Base-by-base conservation (phyloP, 257 asterid genomes). In the Gentiana macrophylla region DNA sequence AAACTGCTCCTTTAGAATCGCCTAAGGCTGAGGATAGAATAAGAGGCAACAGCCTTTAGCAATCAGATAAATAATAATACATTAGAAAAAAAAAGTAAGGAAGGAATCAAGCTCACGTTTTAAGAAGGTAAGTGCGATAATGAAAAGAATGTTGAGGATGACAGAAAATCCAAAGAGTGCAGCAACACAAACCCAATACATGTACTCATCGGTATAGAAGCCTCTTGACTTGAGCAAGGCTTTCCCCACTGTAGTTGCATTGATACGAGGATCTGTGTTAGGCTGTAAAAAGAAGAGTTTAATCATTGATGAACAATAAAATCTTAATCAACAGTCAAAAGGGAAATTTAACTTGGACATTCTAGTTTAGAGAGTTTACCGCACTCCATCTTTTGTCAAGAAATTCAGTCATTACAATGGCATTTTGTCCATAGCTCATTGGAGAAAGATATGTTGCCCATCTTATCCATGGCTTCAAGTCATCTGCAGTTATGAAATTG, bases 361-460 rank as follows among this genome's bases (percentile, higher is more conserved):
- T 3, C 47, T 54, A 35, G 1, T 15, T 60, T 54, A 62, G 51
- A 50, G 44, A 49, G 76, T 79, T 71, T 57, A 79, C 86, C 7
- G 70, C 10, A 64, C 77, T 66, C 86, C 83, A 80, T 76, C 83
- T 68, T 15, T 66, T 3, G 59, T 77, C 79, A 34, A 80, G 86
- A 71, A 80, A 73, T 46, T 80, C 86, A 13, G 71, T 71, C 63
- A 76, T 73, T 49, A 59, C 67, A 12, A 76, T 62, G 33, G 86
- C 86, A 60, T 76, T 79, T 35, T 79, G 86, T 49, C 79, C 86
- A 35, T 76, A 80, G 64, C 74, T 76, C 83, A 76, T 66, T 2
- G 86, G 86, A 65, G 83, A 80, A 62, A 74, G 0, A 52, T 80
- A 80, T 53, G 68, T 61, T 12, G 78, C 83, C 83, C 86, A 79